These are phyloP conservation scores for Sarocladium kiliense DNA, from an alignment of 2,329 filamentous ascomycete species.

Conservation along the genomic window DNA sequence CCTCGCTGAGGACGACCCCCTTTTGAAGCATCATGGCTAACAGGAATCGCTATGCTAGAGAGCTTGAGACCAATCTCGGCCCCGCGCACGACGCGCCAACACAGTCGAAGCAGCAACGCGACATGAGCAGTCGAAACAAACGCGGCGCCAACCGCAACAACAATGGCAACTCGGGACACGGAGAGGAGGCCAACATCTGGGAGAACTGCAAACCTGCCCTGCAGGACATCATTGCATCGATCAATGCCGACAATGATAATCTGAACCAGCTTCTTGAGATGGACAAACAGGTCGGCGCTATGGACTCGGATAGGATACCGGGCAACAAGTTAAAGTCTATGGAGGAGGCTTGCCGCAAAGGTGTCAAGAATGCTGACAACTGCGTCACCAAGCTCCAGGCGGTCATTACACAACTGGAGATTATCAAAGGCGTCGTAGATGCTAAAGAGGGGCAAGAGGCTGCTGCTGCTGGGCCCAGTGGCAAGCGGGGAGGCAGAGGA, in stretches of 20 bases:
- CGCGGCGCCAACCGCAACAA: constrained; percentile 38
- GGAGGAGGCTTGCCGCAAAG: constrained; percentile 37
- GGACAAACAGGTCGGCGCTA: constrained; percentile 35
- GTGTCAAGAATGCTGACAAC: constrained; percentile 35
- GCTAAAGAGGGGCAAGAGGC: constrained; percentile 34
- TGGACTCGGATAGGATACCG: constrained; percentile 32
- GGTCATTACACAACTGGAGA: constrained; percentile 36
- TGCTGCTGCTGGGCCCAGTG: constrained; percentile 13
- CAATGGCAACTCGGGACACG: constrained; percentile 22
- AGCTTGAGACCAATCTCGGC: constrained; percentile 5
- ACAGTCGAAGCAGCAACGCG: constrained; percentile 16
- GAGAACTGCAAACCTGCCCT: constrained; percentile 34
- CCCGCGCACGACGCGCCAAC: constrained; percentile 17
- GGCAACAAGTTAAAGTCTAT: constrained; percentile 34
- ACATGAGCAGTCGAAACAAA: constrained; percentile 39
- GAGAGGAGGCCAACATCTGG: constrained; percentile 40
- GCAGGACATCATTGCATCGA: constrained; percentile 31
- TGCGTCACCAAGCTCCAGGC: constrained; percentile 30
- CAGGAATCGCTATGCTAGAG: constrained; percentile 2
- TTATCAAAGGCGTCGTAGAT: constrained; percentile 36
- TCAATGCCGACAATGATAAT: constrained; percentile 38
- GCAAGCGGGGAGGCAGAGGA: constrained; percentile 17
- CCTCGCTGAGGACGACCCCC: constrained; percentile 6
- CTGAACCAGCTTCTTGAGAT: constrained; percentile 32
- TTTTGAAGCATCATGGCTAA: constrained; percentile 3